Conservation (phyloP, 2,329 filamentous ascomycete genomes). For the Trichoderma cornu-damae region DNA sequence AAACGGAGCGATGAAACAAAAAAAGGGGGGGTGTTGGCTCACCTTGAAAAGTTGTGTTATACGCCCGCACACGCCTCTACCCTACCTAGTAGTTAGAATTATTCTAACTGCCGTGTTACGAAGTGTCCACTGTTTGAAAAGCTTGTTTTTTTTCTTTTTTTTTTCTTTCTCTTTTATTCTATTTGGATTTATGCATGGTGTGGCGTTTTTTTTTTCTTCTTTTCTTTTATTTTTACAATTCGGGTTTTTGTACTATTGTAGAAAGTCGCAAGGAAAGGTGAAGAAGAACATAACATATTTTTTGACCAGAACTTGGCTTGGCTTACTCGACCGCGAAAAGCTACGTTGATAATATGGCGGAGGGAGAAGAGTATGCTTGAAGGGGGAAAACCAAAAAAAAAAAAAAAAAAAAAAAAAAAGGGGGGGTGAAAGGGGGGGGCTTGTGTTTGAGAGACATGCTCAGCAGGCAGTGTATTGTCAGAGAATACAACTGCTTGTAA, state of each 20-base stretch:
- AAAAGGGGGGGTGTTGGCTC: too few species aligned
- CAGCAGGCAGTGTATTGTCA: not conserved
- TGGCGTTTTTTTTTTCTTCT: slow-evolving; percentile 7
- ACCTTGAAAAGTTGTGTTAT: not conserved
- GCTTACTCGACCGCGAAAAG: not conserved
- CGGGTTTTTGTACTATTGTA: not conserved
- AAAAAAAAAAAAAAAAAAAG: not conserved
- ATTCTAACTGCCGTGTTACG: not conserved
- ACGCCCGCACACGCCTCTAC: not conserved
- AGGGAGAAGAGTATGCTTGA: not conserved
- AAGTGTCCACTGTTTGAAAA: not conserved
- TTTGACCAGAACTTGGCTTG: not conserved
- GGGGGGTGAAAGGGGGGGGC: not conserved
- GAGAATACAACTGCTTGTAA: slow-evolving; percentile 7
- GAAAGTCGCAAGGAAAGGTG: not conserved
- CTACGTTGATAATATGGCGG: not conserved
- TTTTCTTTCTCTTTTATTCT: not conserved
- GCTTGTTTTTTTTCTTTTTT: not conserved
- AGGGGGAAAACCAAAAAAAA: not conserved
- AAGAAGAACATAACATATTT: not conserved
- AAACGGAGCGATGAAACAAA: slow-evolving; percentile 39
- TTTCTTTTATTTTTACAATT: not conserved
- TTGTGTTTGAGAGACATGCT: not conserved
- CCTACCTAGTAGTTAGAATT: not conserved
- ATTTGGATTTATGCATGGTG: slow-evolving; percentile 9